Percentiles rank a stretch among this genome's conserved stretches.
phyloP scores from a whole-genome alignment of 2,329 filamentous ascomycete genomes.

The Arthrobotrys sphaeroides region DNA sequence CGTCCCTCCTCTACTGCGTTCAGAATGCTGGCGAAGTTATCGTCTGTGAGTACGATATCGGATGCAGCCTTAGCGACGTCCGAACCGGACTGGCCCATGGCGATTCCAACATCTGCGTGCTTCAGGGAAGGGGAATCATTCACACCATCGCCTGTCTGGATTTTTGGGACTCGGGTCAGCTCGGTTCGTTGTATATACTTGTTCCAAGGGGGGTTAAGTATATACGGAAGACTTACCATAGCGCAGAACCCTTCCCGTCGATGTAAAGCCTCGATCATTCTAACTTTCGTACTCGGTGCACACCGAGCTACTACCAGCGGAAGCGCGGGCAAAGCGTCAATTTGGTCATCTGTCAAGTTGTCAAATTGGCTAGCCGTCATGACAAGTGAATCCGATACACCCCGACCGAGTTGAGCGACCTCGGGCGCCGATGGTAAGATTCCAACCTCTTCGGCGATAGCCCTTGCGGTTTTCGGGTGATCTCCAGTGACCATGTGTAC shows the following conservation, averaged over 20 bases:
- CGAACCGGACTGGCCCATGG: slow-evolving; percentile 82
- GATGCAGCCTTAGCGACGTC: slow-evolving; percentile 82
- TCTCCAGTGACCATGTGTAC: slow-evolving; percentile 89
- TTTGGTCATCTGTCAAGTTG: slow-evolving; percentile 75
- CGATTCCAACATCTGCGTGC: slow-evolving; percentile 83
- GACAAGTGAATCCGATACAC: slow-evolving; percentile 73
- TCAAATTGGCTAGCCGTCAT: slow-evolving; percentile 83
- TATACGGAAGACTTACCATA: slow-evolving; percentile 66
- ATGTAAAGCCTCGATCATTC: slow-evolving; percentile 90
- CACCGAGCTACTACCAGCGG: slow-evolving; percentile 85
- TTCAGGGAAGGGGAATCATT: slow-evolving; percentile 86
- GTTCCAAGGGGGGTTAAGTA: neutral
- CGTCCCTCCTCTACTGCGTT: slow-evolving; percentile 83
- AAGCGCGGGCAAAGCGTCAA: slow-evolving; percentile 77
- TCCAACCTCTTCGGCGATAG: slow-evolving; percentile 81
- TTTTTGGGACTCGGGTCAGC: neutral
- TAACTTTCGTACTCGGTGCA: slow-evolving; percentile 84
- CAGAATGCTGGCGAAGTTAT: slow-evolving; percentile 90
- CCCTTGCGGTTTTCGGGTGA: slow-evolving; percentile 79
- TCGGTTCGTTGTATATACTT: neutral
- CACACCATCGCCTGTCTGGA: slow-evolving; percentile 80
- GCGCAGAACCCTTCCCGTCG: slow-evolving; percentile 79
- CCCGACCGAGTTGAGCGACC: slow-evolving; percentile 66
- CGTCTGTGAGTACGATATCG: slow-evolving; percentile 77
- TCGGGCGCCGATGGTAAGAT: slow-evolving; percentile 74